Conservation (phyloP, 108 stramenopile genomes). For the Nitzschia sp. region DNA sequence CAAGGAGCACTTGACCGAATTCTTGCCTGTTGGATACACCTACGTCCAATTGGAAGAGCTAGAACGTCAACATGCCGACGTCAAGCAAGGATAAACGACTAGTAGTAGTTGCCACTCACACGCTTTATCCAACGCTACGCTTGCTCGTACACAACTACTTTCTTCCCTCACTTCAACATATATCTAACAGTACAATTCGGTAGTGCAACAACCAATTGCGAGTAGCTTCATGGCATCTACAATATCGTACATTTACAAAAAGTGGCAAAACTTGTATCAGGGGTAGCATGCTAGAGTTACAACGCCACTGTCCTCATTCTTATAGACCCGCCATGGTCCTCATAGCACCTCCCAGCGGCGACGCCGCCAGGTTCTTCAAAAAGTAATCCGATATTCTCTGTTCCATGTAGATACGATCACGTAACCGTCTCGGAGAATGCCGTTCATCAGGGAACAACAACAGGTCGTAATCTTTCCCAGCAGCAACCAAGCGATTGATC, state of each 20-base stretch:
- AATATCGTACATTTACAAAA: too few species aligned
- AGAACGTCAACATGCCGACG: slow-evolving; percentile 47
- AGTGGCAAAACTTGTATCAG: too few species aligned
- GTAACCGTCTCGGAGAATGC: slow-evolving; percentile 84
- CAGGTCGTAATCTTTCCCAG: slow-evolving; percentile 88
- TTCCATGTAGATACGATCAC: slow-evolving; percentile 86
- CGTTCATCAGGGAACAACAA: slow-evolving; percentile 91
- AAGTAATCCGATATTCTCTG: slow-evolving; percentile 75
- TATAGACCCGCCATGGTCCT: slow-evolving; percentile 38
- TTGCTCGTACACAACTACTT: too few species aligned
- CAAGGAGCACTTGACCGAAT: slow-evolving; percentile 84
- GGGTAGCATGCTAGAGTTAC: too few species aligned
- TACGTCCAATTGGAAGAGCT: slow-evolving; percentile 88
- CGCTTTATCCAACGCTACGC: too few species aligned
- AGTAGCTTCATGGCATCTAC: too few species aligned
- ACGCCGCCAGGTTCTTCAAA: slow-evolving; percentile 31
- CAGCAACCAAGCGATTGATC: slow-evolving; percentile 82
- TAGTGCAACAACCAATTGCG: too few species aligned
- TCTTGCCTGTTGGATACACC: slow-evolving; percentile 83
- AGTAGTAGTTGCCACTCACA: too few species aligned
- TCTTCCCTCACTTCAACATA: too few species aligned
- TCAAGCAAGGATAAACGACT: slow-evolving; percentile 43
- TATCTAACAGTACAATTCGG: too few species aligned
- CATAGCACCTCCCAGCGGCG: slow-evolving; percentile 9
- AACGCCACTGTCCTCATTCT: too few species aligned